Conservation (phyloP, 768 basidiomycete genomes). For the Candolleomyces aberdarensis region DNA sequence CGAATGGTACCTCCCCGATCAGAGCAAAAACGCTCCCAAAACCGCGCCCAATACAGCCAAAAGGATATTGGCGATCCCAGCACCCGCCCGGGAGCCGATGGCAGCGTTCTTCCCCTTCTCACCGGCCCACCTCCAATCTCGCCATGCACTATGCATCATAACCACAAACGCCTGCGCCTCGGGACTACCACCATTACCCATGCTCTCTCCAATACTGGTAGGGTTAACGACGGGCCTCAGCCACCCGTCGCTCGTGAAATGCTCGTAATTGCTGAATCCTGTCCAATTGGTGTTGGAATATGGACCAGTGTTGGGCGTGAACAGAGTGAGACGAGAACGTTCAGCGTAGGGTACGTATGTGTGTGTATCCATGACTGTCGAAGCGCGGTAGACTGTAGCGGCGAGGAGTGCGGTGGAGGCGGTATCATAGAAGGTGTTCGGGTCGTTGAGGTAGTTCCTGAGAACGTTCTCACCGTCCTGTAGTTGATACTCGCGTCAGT, state of each 20-base stretch:
- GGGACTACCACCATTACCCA: slow-evolving; percentile 46
- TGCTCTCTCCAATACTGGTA: slow-evolving; percentile 42
- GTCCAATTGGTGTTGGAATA: slow-evolving; percentile 36
- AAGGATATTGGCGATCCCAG: too few species aligned
- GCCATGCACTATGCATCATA: slow-evolving; percentile 69
- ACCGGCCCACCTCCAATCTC: slow-evolving; percentile 66
- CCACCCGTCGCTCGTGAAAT: slow-evolving; percentile 61
- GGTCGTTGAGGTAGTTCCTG: slow-evolving; percentile 67
- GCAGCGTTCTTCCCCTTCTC: slow-evolving; percentile 33
- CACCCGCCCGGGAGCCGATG: background rate
- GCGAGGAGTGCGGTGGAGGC: slow-evolving; percentile 74
- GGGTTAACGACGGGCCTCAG: slow-evolving; percentile 80
- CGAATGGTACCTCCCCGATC: too few species aligned
- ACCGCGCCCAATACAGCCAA: too few species aligned
- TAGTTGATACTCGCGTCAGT: background rate
- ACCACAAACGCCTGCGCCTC: slow-evolving; percentile 82
- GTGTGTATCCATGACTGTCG: slow-evolving; percentile 49
- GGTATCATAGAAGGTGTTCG: slow-evolving; percentile 61
- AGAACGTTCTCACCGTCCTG: slow-evolving; percentile 53
- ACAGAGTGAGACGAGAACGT: slow-evolving; percentile 42
- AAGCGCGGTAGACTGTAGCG: slow-evolving; percentile 70
- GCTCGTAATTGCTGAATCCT: slow-evolving; percentile 24
- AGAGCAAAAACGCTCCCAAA: too few species aligned
- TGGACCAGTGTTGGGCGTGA: slow-evolving; percentile 28
- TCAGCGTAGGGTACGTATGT: slow-evolving; percentile 58